A percentile compares a stretch with the other conserved stretches of the same genome.
These are phyloP conservation scores for Coniochaeta sp. DNA, from an alignment of 2,329 filamentous ascomycete genomes.

Conservation along the genomic window DNA sequence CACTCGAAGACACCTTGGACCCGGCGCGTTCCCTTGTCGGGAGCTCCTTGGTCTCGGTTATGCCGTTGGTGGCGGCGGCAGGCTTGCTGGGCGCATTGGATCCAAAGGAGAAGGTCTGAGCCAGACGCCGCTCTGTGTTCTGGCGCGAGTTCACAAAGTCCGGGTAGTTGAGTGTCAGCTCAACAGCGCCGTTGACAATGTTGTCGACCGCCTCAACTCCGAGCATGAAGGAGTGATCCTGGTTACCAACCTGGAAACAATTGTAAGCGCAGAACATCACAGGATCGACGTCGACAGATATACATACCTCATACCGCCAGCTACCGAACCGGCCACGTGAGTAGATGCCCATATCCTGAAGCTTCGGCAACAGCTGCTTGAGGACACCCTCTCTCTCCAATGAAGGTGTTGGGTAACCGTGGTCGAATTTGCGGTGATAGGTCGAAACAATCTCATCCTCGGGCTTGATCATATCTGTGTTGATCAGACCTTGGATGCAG, in stretches of 20 bases:
- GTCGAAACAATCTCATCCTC: conserved; percentile 93
- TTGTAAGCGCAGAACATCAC: conserved; percentile 11
- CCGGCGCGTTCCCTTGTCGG: conserved; percentile 27
- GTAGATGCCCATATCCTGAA: conserved; percentile 86
- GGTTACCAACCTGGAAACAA: conserved; percentile 59
- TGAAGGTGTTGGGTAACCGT: conserved; percentile 93
- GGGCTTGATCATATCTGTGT: conserved; percentile 92
- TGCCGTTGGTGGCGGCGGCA: conserved; percentile 20
- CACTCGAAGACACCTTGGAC: conserved; percentile 22
- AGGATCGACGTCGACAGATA: not conserved
- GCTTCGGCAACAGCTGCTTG: conserved; percentile 84
- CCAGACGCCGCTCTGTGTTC: conserved; percentile 59
- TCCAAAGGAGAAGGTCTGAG: conserved; percentile 36
- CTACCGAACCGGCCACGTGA: conserved; percentile 95
- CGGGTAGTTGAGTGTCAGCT: conserved; percentile 92
- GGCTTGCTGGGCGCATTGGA: conserved; percentile 23
- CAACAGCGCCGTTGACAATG: conserved; percentile 81
- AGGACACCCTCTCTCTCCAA: conserved; percentile 94
- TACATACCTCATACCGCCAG: conserved; percentile 84
- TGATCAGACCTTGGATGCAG: conserved; percentile 92
- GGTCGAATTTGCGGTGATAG: conserved; percentile 96
- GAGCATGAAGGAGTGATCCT: conserved; percentile 97
- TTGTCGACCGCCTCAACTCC: conserved; percentile 90
- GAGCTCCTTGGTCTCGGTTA: conserved; percentile 19
- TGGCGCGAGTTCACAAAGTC: conserved; percentile 82